Evolutionary conservation across 176 grass and related monocot species (phyloP).

Genomic region (Oryza punctata): DNA sequence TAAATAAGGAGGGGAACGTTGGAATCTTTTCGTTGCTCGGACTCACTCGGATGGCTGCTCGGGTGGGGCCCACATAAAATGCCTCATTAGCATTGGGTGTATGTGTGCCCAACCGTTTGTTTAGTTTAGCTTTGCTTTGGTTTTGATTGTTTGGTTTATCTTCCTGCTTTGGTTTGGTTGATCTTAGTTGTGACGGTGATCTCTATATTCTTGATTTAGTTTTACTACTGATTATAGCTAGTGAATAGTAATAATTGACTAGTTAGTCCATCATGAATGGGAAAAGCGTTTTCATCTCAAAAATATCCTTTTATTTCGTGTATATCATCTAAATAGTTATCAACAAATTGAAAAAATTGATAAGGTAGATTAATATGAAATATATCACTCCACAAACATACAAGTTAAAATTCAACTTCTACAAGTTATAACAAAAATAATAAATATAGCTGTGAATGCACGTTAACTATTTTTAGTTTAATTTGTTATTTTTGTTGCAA

Average conservation of each 20-base stretch:
- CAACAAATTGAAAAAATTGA: too few species aligned
- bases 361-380: too few species aligned
- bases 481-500: too few species aligned
- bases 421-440: too few species aligned
- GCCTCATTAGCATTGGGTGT: not conserved
- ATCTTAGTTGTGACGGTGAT: not conserved
- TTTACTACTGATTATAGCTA: not conserved
- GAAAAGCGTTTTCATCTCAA: too few species aligned
- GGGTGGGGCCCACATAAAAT: not conserved
- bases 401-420: too few species aligned
- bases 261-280: not conserved
- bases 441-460: too few species aligned
- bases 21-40: slow-evolving; percentile 10
- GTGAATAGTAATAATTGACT: not conserved
- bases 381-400: too few species aligned
- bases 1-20: slow-evolving; percentile 21
- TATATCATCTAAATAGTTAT: too few species aligned
- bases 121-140: not conserved
- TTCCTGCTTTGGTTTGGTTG: not conserved
- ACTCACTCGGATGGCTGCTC: not conserved
- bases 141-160: too few species aligned
- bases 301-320: too few species aligned
- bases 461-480: too few species aligned
- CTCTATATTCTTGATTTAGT: not conserved
- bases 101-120: not conserved